Evolutionary conservation across 2,329 filamentous ascomycete species (phyloP).

Genomic region (Talaromyces rugulosus): DNA sequence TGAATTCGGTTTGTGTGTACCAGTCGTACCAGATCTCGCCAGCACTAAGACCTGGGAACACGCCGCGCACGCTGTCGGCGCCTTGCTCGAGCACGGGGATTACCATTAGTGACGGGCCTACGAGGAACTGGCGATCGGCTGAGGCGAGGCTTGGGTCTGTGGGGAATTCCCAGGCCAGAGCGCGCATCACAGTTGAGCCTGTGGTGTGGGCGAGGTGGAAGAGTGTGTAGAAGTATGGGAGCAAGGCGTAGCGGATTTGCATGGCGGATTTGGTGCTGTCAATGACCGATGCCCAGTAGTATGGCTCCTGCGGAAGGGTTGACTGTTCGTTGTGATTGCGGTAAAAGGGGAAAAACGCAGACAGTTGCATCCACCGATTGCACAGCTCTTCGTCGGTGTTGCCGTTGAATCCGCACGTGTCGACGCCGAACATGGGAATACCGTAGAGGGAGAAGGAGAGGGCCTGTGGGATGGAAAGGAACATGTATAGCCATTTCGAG

Average conservation of each 20-base stretch:
- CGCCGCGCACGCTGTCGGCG: conserved; percentile 59
- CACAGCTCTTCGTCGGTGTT: conserved; percentile 68
- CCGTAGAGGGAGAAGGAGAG: conserved; percentile 70
- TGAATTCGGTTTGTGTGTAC: conserved; percentile 62
- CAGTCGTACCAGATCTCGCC: conserved; percentile 72
- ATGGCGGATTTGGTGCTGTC: conserved; percentile 64
- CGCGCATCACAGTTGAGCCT: conserved; percentile 68
- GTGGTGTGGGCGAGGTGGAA: conserved; percentile 63
- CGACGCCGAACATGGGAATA: conserved; percentile 71
- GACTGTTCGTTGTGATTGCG: conserved; percentile 67
- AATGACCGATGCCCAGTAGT: conserved; percentile 62
- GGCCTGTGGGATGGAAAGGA: conserved; percentile 72
- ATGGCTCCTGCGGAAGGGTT: conserved; percentile 65
- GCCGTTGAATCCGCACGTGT: conserved; percentile 66
- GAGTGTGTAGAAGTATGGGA: conserved; percentile 74
- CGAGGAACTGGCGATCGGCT: conserved; percentile 68
- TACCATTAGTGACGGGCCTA: conserved; percentile 63
- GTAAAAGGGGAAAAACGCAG: conserved; percentile 74
- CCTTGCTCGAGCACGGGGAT: conserved; percentile 61
- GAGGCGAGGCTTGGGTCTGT: conserved; percentile 63
- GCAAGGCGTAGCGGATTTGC: conserved; percentile 64
- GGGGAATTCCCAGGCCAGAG: conserved; percentile 70
- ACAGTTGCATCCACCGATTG: conserved; percentile 68
- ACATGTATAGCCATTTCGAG: conserved; percentile 69
- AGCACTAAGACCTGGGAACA: conserved; percentile 63